Conservation (phyloP, 1,284 basidiomycete species). For the Mycosarcoma maydis region DNA sequence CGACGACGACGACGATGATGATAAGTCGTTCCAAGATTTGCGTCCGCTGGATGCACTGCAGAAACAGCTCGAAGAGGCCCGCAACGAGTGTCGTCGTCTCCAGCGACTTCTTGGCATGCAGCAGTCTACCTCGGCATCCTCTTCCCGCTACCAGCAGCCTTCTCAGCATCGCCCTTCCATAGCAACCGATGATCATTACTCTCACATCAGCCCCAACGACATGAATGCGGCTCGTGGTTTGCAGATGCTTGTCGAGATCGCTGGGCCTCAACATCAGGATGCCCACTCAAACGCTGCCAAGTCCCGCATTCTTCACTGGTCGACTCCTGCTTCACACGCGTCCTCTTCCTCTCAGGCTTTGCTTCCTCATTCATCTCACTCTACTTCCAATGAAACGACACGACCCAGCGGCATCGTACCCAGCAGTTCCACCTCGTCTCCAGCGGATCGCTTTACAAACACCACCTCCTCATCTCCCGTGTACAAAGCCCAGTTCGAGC, state of each 20-base stretch:
- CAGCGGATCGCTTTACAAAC: slow-evolving; percentile 1
- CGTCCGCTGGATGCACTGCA: slow-evolving; percentile 9
- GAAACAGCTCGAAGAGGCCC: slow-evolving; percentile 18
- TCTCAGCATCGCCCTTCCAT: background rate
- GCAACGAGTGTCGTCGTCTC: slow-evolving; percentile 21
- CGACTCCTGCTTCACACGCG: slow-evolving; percentile 12
- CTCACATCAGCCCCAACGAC: slow-evolving; percentile 17
- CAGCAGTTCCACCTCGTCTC: slow-evolving; percentile 1
- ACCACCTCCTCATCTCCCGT: background rate
- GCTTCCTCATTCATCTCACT: background rate
- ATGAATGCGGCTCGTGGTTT: slow-evolving; percentile 37
- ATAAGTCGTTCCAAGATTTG: slow-evolving; percentile 1
- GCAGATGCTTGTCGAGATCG: slow-evolving; percentile 47
- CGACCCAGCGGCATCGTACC: background rate
- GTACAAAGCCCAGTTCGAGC: slow-evolving; percentile 9
- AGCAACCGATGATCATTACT: background rate
- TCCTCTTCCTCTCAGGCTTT: slow-evolving; percentile 16
- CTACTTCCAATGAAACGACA: slow-evolving; percentile 1
- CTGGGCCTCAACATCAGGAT: slow-evolving; percentile 36
- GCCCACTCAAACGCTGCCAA: slow-evolving; percentile 30
- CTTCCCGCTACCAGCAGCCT: background rate
- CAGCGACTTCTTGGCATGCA: slow-evolving; percentile 23
- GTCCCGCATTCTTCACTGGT: slow-evolving; percentile 33
- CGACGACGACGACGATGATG: slow-evolving; percentile 29
- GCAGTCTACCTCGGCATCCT: background rate